Conservation (phyloP, 2,329 filamentous ascomycete species). For the Fusarium equiseti region DNA sequence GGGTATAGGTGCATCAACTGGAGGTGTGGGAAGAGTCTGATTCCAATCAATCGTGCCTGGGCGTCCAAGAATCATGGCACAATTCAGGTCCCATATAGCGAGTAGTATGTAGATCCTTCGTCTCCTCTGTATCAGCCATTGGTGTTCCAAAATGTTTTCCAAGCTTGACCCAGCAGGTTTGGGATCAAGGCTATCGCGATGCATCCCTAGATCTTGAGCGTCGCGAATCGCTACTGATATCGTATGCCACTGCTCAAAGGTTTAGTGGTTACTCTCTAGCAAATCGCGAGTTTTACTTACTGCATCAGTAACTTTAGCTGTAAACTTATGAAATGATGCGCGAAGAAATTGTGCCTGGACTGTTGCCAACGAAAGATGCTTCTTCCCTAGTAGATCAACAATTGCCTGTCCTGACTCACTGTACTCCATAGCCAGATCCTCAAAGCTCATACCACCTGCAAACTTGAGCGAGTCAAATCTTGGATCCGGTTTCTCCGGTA, state of each 20-base stretch:
- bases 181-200: slow-evolving; percentile 66
- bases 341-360: slow-evolving; percentile 70
- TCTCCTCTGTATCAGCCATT: slow-evolving; percentile 69
- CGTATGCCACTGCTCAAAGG: slow-evolving; percentile 62
- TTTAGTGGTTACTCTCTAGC: not conserved
- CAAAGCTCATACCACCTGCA: slow-evolving; percentile 68
- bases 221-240: slow-evolving; percentile 69
- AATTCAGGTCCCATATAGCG: slow-evolving; percentile 64
- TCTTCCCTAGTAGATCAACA: slow-evolving; percentile 67
- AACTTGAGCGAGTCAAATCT: slow-evolving; percentile 70
- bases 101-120: slow-evolving; percentile 69
- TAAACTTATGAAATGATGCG: slow-evolving; percentile 69
- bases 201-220: slow-evolving; percentile 72
- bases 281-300: slow-evolving; percentile 47
- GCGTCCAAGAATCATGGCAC: slow-evolving; percentile 64
- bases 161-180: slow-evolving; percentile 59
- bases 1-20: slow-evolving; percentile 66
- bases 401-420: slow-evolving; percentile 69
- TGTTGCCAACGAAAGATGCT: slow-evolving; percentile 66
- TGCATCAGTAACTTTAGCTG: slow-evolving; percentile 68
- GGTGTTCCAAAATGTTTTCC: slow-evolving; percentile 65
- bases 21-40: slow-evolving; percentile 60
- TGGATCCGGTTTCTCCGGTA: slow-evolving; percentile 61
- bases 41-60: slow-evolving; percentile 67
- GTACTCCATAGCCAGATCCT: slow-evolving; percentile 71